Conservation (phyloP, 768 basidiomycete genomes). For the Boletus pseudo-olivaceus region DNA sequence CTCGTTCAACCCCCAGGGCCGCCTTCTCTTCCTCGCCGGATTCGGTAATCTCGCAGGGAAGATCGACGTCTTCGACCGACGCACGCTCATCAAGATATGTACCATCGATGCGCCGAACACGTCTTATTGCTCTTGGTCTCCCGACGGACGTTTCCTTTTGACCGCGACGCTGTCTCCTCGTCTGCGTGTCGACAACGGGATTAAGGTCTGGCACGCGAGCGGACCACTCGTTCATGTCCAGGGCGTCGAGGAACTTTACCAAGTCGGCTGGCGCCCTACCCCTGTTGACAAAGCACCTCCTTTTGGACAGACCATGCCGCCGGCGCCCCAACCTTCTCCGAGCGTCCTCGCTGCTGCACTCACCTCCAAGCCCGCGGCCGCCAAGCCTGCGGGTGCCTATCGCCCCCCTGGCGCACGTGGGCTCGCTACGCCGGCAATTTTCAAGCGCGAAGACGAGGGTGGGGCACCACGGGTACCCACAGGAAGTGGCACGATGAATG, state of each 20-base stretch:
- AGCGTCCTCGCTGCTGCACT: conserved; percentile 51
- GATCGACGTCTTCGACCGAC: conserved; percentile 88
- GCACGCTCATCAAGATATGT: conserved; percentile 74
- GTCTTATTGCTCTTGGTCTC: conserved; percentile 92
- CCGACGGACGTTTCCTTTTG: conserved; percentile 87
- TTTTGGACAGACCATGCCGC: conserved; percentile 65
- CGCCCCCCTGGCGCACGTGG: conserved; percentile 93
- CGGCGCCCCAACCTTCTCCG: conserved; percentile 61
- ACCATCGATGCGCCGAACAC: conserved; percentile 89
- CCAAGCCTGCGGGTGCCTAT: conserved; percentile 83
- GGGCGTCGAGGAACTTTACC: conserved; percentile 83
- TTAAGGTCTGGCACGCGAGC: conserved; percentile 93
- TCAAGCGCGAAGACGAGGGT: conserved; percentile 90
- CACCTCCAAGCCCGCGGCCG: conserved; percentile 49
- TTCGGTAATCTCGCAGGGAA: conserved; percentile 97
- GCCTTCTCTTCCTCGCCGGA: conserved; percentile 84
- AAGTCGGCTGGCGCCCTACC: conserved; percentile 78
- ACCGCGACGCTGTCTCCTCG: conserved; percentile 96
- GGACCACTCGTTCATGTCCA: conserved; percentile 87
- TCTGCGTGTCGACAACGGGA: conserved; percentile 93
- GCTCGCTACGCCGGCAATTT: conserved; percentile 80
- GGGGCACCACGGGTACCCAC: conserved; percentile 53
- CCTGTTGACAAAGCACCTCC: conserved; percentile 60
- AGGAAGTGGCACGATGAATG: conserved; percentile 35
- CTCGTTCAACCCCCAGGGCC: conserved; percentile 91